phyloP scores from a whole-genome alignment of 352 stramenopile genomes.

The Pythium periplocum region DNA sequence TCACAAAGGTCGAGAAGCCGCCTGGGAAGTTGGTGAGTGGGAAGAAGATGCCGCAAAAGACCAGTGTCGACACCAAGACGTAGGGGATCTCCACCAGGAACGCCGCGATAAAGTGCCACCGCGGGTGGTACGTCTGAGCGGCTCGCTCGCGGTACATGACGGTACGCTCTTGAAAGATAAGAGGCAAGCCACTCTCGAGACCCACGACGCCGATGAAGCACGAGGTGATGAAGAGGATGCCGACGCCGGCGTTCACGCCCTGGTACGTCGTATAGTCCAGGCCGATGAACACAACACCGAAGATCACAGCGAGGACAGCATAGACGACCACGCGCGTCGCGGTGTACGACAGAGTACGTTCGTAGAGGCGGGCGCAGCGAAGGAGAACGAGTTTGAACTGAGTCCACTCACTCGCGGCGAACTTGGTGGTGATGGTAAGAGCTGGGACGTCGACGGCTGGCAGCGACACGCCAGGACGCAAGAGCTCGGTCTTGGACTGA shows the following conservation, averaged over 20 bases:
- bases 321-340: slow-evolving; percentile 53
- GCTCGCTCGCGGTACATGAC: no score
- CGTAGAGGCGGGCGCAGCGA: slow-evolving; percentile 23
- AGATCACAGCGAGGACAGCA: slow-evolving; percentile 46
- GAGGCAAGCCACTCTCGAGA: slow-evolving; percentile 49
- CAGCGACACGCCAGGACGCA: no score
- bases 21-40: neutral
- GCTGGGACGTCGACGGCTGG: no score
- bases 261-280: slow-evolving; percentile 36
- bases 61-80: neutral
- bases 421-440: no score
- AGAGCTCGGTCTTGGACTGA: no score
- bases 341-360: slow-evolving; percentile 72
- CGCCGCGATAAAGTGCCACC: no score
- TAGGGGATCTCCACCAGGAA: slow-evolving; percentile 44
- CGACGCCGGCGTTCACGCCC: slow-evolving; percentile 44
- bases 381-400: neutral
- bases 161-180: slow-evolving; percentile 64
- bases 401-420: neutral
- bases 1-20: no score
- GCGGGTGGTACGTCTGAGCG: no score
- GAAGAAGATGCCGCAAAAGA: neutral
- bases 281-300: slow-evolving; percentile 43
- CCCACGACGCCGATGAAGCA: slow-evolving; percentile 79
- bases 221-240: slow-evolving; percentile 79